phyloP scores from a whole-genome alignment of 345 rosid species.

The Salix exigua region DNA sequence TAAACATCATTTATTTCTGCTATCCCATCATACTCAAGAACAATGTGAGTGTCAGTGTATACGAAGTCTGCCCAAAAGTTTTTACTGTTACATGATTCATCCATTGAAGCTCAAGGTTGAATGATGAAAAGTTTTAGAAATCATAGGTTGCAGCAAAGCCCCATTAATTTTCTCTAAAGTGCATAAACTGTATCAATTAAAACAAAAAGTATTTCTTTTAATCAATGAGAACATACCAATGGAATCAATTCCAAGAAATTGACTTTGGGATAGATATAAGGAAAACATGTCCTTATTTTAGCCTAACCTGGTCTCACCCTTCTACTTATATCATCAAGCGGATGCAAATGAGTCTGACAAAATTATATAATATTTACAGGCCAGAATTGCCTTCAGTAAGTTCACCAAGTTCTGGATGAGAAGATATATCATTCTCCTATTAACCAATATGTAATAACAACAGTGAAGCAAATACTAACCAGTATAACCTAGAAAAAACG shows the following conservation, averaged over 20 bases:
- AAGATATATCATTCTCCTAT: background rate
- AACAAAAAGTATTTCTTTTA: background rate
- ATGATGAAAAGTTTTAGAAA: background rate
- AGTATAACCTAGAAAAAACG: background rate
- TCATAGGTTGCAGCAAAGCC: too few relatives aligned
- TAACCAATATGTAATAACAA: background rate
- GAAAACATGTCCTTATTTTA: background rate
- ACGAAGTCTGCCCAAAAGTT: background rate
- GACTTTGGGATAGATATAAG: background rate
- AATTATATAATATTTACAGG: background rate
- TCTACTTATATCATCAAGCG: too few relatives aligned
- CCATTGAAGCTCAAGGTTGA: background rate
- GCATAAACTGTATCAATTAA: background rate
- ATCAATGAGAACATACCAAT: background rate
- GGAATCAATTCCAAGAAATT: background rate
- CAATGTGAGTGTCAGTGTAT: too few relatives aligned
- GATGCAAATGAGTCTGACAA: background rate
- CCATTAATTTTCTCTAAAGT: too few relatives aligned
- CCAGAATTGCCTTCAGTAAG: background rate
- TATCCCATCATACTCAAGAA: too few relatives aligned
- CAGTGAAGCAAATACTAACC: background rate
- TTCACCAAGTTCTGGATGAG: background rate
- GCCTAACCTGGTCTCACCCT: background rate
- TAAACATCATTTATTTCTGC: too few relatives aligned
- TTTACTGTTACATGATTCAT: background rate